A percentile compares a stretch with the other conserved stretches of the same genome.
Evolutionary conservation across 148 eudicot genomes (phyloP).

Genomic region (Camellia japonica): DNA sequence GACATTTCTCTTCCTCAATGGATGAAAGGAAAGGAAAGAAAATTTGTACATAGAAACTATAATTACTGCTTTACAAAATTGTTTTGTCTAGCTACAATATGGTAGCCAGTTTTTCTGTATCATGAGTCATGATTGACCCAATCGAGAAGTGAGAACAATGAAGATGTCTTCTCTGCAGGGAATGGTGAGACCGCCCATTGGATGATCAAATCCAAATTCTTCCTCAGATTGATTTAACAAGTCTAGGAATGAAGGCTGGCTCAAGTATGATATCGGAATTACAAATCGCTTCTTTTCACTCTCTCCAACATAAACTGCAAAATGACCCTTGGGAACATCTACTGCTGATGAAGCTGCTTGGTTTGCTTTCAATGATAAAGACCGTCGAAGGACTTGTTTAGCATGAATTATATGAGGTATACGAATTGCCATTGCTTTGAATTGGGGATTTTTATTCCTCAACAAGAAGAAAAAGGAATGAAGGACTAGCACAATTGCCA

Average conservation of each 20-base stretch:
- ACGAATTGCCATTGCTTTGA: not conserved
- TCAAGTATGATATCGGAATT: constrained; percentile 35
- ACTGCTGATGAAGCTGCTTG: constrained; percentile 10
- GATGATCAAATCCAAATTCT: constrained; percentile 46
- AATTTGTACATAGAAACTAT: not conserved
- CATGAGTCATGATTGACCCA: constrained; percentile 10
- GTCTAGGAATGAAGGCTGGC: constrained; percentile 34
- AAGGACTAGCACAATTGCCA: not conserved
- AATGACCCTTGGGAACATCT: constrained; percentile 34
- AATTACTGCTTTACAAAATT: not conserved
- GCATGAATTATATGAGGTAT: constrained; percentile 7
- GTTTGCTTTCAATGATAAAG: not conserved
- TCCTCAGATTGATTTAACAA: constrained; percentile 32
- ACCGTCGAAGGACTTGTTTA: constrained; percentile 11
- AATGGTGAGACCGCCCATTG: constrained; percentile 60
- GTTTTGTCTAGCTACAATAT: not conserved
- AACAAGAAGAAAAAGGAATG: not conserved
- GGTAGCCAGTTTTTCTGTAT: not conserved
- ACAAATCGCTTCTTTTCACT: constrained; percentile 28
- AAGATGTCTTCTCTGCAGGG: constrained; percentile 56
- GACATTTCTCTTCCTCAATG: not conserved
- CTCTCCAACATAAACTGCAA: constrained; percentile 56
- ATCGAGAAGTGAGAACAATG: constrained; percentile 25
- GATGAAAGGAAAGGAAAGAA: not conserved
- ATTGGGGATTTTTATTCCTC: no score